Conservation (phyloP, 495 filamentous ascomycete species). For the Rostrohypoxylon terebratum region DNA sequence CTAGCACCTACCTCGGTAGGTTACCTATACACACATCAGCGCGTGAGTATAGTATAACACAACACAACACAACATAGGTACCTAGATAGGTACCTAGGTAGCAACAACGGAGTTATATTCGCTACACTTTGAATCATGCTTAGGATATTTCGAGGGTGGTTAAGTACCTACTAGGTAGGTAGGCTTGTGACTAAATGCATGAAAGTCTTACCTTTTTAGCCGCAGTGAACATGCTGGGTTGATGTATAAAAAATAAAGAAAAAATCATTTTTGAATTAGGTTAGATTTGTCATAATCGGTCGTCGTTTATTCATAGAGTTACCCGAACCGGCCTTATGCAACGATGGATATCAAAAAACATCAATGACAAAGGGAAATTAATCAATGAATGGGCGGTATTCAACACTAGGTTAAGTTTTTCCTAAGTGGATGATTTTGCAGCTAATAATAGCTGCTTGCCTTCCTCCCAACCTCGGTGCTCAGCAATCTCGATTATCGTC, state of each 20-base stretch:
- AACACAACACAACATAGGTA: no score
- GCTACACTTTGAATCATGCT: no score
- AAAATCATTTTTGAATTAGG: not conserved
- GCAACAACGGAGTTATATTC: no score
- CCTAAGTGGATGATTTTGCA: conserved; percentile 1
- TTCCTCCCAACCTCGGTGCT: conserved; percentile 54
- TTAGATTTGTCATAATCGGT: conserved; percentile 2
- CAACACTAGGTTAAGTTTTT: not conserved
- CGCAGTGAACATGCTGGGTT: not conserved
- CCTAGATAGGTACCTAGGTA: no score
- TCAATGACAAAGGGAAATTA: conserved; percentile 7
- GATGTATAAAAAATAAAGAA: conserved; percentile 1
- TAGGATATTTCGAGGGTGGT: no score
- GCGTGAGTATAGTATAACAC: no score
- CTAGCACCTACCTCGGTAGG: no score
- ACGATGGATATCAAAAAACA: conserved; percentile 19
- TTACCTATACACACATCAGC: no score
- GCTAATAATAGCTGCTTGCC: conserved; percentile 45
- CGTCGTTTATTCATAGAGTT: conserved; percentile 11
- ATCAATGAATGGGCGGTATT: conserved; percentile 2
- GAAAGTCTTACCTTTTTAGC: no score
- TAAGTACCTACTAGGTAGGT: not conserved
- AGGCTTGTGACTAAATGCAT: not conserved
- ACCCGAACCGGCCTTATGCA: conserved; percentile 15
- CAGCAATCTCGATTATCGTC: conserved; percentile 54